These are phyloP conservation scores for Boletellus dicymbophilus DNA, from an alignment of 1,284 basidiomycete genomes.

Conservation along the genomic window DNA sequence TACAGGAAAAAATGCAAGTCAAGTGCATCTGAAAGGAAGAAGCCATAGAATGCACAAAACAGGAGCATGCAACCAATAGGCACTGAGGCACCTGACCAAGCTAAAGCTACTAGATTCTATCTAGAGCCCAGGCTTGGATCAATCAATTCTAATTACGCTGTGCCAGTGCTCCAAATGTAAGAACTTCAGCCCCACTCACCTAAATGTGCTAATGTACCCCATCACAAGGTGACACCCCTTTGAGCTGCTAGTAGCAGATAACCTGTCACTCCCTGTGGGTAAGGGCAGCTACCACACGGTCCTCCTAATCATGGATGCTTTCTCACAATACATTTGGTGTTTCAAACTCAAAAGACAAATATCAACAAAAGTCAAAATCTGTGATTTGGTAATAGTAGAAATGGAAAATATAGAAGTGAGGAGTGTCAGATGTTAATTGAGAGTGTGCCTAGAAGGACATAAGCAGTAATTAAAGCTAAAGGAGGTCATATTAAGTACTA, in stretches of 20 bases:
- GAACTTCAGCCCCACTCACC: conserved; percentile 22
- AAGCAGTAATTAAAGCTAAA: no score
- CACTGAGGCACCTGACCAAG: neutral
- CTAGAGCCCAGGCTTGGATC: neutral
- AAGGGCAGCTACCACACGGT: conserved; percentile 23
- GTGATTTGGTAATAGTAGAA: no score
- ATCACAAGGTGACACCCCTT: conserved; percentile 20
- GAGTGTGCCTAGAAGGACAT: no score
- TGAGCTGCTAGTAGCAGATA: conserved; percentile 26
- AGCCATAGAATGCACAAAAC: neutral
- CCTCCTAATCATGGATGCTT: conserved; percentile 21
- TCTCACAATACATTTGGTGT: conserved; percentile 20
- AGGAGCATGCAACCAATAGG: neutral
- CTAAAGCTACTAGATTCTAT: neutral
- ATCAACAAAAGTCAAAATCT: no score
- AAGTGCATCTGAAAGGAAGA: neutral
- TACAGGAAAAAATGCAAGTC: no score
- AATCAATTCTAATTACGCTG: neutral
- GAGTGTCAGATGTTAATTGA: no score
- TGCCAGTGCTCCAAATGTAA: conserved; percentile 15
- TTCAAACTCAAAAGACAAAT: conserved; percentile 23
- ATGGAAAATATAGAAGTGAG: no score
- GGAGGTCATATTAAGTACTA: no score
- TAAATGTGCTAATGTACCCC: neutral
- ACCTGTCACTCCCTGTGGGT: conserved; percentile 23